Evolutionary conservation across 306 rosid species (phyloP), one percentile per base, ranked within the genome.

Genomic region (Oemleria cerasiformis): DNA sequence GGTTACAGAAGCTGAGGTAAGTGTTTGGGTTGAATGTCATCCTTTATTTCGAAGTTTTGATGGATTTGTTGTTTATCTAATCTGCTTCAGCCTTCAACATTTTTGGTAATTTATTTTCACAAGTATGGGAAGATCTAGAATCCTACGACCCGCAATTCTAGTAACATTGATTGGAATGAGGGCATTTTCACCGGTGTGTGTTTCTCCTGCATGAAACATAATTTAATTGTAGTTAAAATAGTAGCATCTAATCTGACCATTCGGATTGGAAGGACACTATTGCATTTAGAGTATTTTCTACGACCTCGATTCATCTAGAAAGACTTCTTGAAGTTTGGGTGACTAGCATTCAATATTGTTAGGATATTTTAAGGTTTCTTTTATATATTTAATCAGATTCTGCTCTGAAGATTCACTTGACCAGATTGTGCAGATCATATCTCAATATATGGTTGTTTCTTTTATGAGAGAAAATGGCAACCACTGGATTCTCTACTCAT

Each of bases 1-100:
- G 99, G 90, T 94, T 70, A 10, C 76, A 6, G 99, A 94, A 79
- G 88, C 99, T 34, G 85, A 91, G 92, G 99, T 81, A 56, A 72
- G 63, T 55, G 21, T 20, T n/a, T 30, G 36, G 36, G 36, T 30
- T 30, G 36, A 30, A 30, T 30, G 36, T 30, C 36, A 30, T 30
- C 36, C 36, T 30, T 30, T 11, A 4, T 39, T 64, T 54, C 48
- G 15, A 9, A 44, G 21, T 16, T 40, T 45, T 51, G 9, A 4
- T 49, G 21, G 20, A 11, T 57, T 14, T 7, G 49, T 58, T 67
- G 38, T 48, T 41, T 59, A 25, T 51, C 57, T 68, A 23, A 50
- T 67, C 36, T 63, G 38, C 17, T 56, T 56, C 39, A 56, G 62
- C 39, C 23, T 68, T 61, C 34, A 12, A 3, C 8, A 0, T 65